These are phyloP conservation scores for Spinacia oleracea DNA, from an alignment of 179 eudicot species.

Conservation along the genomic window DNA sequence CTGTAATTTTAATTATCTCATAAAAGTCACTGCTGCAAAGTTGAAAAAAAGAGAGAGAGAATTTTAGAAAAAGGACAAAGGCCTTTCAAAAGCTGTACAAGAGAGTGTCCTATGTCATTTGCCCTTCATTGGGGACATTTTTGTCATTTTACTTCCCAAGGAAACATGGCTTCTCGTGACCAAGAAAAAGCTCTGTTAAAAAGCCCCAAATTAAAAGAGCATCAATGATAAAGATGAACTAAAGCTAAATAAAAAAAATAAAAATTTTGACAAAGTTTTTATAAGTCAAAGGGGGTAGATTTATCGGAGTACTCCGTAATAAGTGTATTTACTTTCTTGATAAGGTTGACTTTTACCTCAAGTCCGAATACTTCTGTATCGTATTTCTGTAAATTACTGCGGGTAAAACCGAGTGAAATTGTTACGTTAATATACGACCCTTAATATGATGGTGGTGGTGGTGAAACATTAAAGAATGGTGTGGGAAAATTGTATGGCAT, in stretches of 20 bases:
- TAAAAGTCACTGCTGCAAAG: constrained; percentile 36
- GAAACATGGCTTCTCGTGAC: constrained; percentile 41
- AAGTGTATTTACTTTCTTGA: neutral
- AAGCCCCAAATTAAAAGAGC: constrained; percentile 29
- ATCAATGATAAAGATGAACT: constrained; percentile 10
- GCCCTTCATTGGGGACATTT: constrained; percentile 28
- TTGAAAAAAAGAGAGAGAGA: constrained; percentile 13
- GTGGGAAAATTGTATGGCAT: constrained; percentile 1
- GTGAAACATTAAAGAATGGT: neutral
- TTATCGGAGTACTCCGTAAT: too few species aligned
- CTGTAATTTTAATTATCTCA: constrained; percentile 13
- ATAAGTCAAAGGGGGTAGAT: constrained; percentile 27
- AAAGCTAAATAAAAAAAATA: neutral
- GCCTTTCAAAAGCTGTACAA: constrained; percentile 43
- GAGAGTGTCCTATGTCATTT: constrained; percentile 28
- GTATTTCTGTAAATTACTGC: too few species aligned
- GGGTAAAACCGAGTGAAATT: too few species aligned
- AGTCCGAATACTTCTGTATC: too few species aligned
- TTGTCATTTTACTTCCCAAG: constrained; percentile 39
- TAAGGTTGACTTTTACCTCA: neutral
- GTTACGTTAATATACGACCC: too few species aligned
- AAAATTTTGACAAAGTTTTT: neutral
- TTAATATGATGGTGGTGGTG: neutral
- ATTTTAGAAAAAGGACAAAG: constrained; percentile 31
- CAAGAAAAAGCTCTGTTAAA: constrained; percentile 32